phyloP scores from a whole-genome alignment of 176 grass and related monocot species.

The Melocanna baccifera region DNA sequence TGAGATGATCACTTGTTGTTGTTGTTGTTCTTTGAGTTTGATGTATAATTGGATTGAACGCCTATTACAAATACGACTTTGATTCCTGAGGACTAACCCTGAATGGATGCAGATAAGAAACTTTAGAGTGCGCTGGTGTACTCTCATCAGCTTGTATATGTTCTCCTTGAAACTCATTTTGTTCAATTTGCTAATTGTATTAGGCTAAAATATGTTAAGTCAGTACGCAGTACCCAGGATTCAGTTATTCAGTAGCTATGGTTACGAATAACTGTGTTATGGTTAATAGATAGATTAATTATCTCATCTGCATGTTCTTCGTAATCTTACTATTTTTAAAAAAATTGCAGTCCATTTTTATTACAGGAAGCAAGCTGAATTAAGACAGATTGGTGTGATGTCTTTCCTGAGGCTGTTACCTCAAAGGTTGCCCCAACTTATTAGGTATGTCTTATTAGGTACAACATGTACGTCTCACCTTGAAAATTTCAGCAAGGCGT shows the following conservation, averaged over 20 bases:
- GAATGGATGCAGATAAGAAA: background rate
- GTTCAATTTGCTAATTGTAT: background rate
- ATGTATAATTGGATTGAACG: background rate
- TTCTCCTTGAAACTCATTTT: background rate
- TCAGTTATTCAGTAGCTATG: background rate
- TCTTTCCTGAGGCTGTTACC: constrained; percentile 49
- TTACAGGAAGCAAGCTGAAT: constrained; percentile 6
- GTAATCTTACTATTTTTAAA: background rate
- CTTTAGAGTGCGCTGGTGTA: background rate
- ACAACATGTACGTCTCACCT: background rate
- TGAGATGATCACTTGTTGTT: background rate
- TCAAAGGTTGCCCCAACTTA: constrained; percentile 37
- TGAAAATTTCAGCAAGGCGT: background rate
- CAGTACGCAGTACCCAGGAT: background rate
- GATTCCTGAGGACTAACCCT: background rate
- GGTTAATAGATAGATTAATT: background rate
- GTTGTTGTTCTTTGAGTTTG: background rate
- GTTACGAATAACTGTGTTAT: background rate
- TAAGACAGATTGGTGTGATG: background rate
- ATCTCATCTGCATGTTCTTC: background rate
- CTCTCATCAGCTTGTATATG: background rate
- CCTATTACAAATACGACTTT: background rate
- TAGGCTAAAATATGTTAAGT: background rate
- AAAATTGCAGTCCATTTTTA: background rate
- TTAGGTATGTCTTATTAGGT: constrained; percentile 58